phyloP scores from a whole-genome alignment of 2,329 filamentous ascomycete species.

The Nannizziopsis barbatae region DNA sequence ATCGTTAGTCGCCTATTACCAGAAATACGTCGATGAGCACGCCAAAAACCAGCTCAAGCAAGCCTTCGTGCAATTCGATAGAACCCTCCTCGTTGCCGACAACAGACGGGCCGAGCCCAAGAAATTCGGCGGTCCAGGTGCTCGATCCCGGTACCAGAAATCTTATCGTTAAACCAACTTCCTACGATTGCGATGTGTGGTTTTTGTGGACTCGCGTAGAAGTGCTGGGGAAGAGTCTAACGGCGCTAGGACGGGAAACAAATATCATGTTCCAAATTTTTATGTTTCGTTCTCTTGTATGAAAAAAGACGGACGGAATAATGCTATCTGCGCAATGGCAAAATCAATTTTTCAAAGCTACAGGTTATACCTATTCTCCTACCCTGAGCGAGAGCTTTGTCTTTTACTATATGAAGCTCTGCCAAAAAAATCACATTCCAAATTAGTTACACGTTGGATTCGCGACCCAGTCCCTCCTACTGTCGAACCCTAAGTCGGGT shows the following conservation, averaged over 20 bases:
- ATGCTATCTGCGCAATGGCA: slow-evolving; percentile 11
- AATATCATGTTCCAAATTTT: slow-evolving; percentile 9
- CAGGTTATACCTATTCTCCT: too few relatives aligned
- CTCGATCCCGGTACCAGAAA: slow-evolving; percentile 95
- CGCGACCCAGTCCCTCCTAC: too few relatives aligned
- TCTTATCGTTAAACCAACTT: slow-evolving; percentile 80
- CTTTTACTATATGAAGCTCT: too few relatives aligned
- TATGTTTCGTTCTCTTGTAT: slow-evolving; percentile 11
- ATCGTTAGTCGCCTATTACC: slow-evolving; percentile 96
- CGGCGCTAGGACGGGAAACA: slow-evolving; percentile 9
- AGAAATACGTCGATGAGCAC: slow-evolving; percentile 99
- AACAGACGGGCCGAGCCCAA: slow-evolving; percentile 99
- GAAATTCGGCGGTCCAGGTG: slow-evolving; percentile 78
- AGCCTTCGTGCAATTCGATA: slow-evolving; percentile 88
- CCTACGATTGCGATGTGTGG: slow-evolving; percentile 6
- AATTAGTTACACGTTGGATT: too few relatives aligned
- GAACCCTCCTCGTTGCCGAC: slow-evolving; percentile 95
- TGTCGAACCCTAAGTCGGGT: too few relatives aligned
- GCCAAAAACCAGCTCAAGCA: slow-evolving; percentile 99
- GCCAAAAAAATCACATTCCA: too few relatives aligned
- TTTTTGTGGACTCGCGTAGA: slow-evolving; percentile 4
- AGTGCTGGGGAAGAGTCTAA: slow-evolving; percentile 6
- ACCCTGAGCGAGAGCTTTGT: too few relatives aligned
- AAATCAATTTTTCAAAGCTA: not conserved
- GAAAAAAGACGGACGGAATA: slow-evolving; percentile 12